Evolutionary conservation across 352 stramenopile genomes (phyloP).

Genomic region (Phytophthora chlamydospora): DNA sequence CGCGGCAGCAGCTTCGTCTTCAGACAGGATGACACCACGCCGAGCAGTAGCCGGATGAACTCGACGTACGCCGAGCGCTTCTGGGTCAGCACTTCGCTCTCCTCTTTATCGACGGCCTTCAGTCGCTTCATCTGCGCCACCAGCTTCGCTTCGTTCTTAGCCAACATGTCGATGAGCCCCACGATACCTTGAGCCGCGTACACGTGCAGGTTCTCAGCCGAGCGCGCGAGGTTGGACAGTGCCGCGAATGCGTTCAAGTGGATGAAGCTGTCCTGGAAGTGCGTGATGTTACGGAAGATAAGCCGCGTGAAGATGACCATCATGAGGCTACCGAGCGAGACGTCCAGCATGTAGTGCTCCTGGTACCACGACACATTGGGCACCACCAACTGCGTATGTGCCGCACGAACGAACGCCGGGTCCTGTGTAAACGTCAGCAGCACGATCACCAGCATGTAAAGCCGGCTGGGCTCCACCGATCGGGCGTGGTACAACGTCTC

Average conservation of each 20-base stretch:
- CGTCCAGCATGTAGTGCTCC: conserved; percentile 78
- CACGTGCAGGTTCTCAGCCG: conserved; percentile 73
- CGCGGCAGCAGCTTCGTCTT: conserved; percentile 67
- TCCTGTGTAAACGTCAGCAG: conserved; percentile 76
- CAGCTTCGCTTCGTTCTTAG: conserved; percentile 77
- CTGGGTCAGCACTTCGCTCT: conserved; percentile 56
- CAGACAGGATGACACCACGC: conserved; percentile 67
- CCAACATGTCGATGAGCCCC: conserved; percentile 69
- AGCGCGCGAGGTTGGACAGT: conserved; percentile 77
- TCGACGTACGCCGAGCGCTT: conserved; percentile 75
- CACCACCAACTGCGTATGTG: conserved; percentile 69
- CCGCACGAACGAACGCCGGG: conserved; percentile 56
- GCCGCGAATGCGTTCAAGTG: conserved; percentile 77
- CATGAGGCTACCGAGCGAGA: conserved; percentile 76
- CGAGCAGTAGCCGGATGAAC: conserved; percentile 75
- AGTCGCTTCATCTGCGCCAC: conserved; percentile 50
- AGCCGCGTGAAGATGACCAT: conserved; percentile 82
- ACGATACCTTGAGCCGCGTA: conserved; percentile 79
- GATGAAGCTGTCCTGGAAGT: conserved; percentile 83
- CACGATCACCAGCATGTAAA: conserved; percentile 81
- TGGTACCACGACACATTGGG: conserved; percentile 77
- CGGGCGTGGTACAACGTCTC: conserved; percentile 75
- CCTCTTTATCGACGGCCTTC: conserved; percentile 32
- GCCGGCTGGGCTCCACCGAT: conserved; percentile 60
- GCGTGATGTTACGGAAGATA: conserved; percentile 80